Base-by-base conservation (phyloP, 345 rosid genomes). In the Gossypium arboreum region DNA sequence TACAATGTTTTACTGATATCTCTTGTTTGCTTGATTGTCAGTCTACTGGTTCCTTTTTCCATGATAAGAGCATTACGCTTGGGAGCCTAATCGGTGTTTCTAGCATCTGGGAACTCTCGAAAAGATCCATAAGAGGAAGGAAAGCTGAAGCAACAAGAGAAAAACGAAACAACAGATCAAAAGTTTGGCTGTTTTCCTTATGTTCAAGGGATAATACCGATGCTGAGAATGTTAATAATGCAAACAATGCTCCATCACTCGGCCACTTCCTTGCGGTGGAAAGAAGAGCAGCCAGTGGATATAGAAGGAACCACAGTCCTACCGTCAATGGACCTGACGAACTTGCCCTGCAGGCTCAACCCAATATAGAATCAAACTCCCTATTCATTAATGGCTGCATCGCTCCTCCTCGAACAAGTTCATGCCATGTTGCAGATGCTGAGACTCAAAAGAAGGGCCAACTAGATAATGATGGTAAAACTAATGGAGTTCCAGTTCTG, bases 21-120 rank as follows among this genome's bases (percentile, higher is more conserved):
- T 70, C 45, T 27, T 4, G 34, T 7, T 45, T 81, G 56, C 39
- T 68, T 54, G 68, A 39, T 81, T 79, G 52, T 73, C 81, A 90
- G 94, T 88, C 90, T 3, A 87, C 88, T 50, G 91, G 91, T 20
- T 87, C 94, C 4, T 89, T 90, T 83, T 88, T 90, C 84, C 92
- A 88, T 41, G 94, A 90, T 72, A 85, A 75, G 69, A 85, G 86
- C 87, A 88, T 83, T n/a, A 87, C 92, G 56, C 82, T 90, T 0
- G 94, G 94, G 62, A 88, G 90, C 79, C 89, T 90, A 0, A 85
- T 90, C 2, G 94, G 94, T 1, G 88, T 79, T 65, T 82, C 89
- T 2, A 84, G 72, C 82, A 80, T 85, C 54, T 54, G 86, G 44
- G 88, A 88, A 68, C 83, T 88, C 50, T 85, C 92, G 0, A 82